Base-by-base conservation (phyloP, 768 basidiomycete genomes). In the Mycena belliarum region DNA sequence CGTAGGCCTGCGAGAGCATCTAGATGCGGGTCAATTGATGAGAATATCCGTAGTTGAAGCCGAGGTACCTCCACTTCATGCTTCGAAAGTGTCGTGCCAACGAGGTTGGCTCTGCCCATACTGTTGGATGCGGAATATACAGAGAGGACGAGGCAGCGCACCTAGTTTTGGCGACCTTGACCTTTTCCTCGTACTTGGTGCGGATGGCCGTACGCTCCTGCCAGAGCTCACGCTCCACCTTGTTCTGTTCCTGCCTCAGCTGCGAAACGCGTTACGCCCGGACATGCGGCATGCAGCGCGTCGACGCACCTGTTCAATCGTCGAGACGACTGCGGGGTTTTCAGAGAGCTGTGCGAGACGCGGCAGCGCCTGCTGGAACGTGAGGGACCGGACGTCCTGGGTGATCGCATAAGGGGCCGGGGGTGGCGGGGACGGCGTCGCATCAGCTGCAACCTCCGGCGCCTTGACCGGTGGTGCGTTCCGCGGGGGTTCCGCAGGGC, bases 321-420 rank as follows among this genome's bases (percentile, higher is more conserved):
- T 67, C 24, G 75, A 66, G 35, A 86, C 70, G 55, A 91, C 82
- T 9, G 57, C 63, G 18, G 79, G 74, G 65, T 87, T 79, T 47
- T 81, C 78, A 37, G 82, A 78, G 6, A 93, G 78, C 52, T 75
- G 75, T 10, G 84, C 84, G n/a, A 93, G 67, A 53, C 79, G 73
- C 4, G 88, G 84, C 25, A 93, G 75, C 0, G 89, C 81, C 63
- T 92, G 86, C 61, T 86, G 87, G 68, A 89, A 92, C 26, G 85
- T 79, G 57, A 80, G 72, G 23, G 70, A 70, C 52, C 77, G 80
- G 48, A 80, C 59, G 61, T 86, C 80, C 41, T 76, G 66, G 40
- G 55, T 21, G 16, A 25, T 2, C 18, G 37, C 35, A 16, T n/a
- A 38, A 18, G 52, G 26, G 15, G 45, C 49, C 41, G 52, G 28